phyloP scores from a whole-genome alignment of 2,329 filamentous ascomycete species.

The Arthrobotrys iridis region DNA sequence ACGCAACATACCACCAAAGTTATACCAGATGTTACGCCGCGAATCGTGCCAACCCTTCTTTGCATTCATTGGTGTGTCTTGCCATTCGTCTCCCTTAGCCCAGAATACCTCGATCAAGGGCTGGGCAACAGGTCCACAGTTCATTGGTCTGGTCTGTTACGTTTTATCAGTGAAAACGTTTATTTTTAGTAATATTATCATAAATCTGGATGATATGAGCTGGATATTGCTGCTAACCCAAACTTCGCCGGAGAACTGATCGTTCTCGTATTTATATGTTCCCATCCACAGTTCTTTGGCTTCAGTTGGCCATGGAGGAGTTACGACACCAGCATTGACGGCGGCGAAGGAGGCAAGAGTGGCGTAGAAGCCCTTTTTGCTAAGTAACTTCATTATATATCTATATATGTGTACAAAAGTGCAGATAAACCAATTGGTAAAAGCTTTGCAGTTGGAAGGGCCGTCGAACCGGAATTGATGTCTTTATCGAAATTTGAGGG shows the following conservation, averaged over 20 bases:
- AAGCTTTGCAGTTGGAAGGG: no score
- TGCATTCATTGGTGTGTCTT: neutral
- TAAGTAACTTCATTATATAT: conserved; percentile 3
- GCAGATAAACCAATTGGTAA: no score
- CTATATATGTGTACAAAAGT: no score
- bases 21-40: conserved; percentile 1
- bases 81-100: conserved; percentile 3
- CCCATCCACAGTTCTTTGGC: conserved; percentile 6
- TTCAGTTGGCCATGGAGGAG: neutral
- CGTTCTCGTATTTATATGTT: conserved; percentile 2
- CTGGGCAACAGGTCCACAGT: neutral
- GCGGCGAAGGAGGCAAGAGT: neutral
- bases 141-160: conserved; percentile 8
- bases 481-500: no score
- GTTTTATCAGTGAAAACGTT: no score
- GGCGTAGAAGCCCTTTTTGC: neutral
- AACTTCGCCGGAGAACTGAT: conserved; percentile 4
- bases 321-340: neutral
- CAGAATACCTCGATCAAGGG: neutral
- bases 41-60: conserved; percentile 9
- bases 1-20: neutral
- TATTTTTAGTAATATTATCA: no score
- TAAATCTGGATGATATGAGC: no score
- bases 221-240: neutral
- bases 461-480: no score